These are phyloP conservation scores for Terana coerulea DNA, from an alignment of 768 basidiomycete species.

Conservation along the genomic window DNA sequence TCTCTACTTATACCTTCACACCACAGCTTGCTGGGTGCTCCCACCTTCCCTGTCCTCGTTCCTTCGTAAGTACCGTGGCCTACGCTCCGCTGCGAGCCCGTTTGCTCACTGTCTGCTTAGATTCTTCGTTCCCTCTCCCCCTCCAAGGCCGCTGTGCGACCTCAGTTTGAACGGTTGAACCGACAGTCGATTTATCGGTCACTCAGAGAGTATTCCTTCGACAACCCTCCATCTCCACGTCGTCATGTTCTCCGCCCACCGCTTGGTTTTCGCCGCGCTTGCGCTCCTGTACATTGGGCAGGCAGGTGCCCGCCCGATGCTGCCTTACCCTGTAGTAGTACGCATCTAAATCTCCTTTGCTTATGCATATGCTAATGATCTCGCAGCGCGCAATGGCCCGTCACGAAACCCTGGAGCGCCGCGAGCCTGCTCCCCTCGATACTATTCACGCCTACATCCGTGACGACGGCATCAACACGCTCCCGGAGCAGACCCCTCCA, in stretches of 20 bases:
- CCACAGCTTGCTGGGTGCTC: slow-evolving; percentile 10
- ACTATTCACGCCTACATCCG: slow-evolving; percentile 42
- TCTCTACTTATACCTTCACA: slow-evolving; percentile 19
- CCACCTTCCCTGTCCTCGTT: slow-evolving; percentile 19
- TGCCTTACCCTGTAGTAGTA: slow-evolving; percentile 34
- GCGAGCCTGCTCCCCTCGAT: slow-evolving; percentile 33
- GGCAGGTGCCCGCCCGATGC: slow-evolving; percentile 37
- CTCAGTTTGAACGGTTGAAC: slow-evolving; percentile 26
- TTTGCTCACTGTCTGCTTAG: slow-evolving; percentile 14
- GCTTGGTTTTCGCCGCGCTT: slow-evolving; percentile 37
- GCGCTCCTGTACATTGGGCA: slow-evolving; percentile 43
- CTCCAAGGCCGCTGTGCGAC: slow-evolving; percentile 35
- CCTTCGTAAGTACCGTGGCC: slow-evolving; percentile 20
- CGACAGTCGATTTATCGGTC: slow-evolving; percentile 17
- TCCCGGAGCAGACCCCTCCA: too few species aligned
- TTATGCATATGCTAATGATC: background rate
- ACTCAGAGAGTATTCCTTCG: slow-evolving; percentile 12
- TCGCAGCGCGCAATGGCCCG: slow-evolving; percentile 15
- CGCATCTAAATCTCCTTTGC: background rate
- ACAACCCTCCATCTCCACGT: slow-evolving; percentile 16
- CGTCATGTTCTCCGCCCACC: slow-evolving; percentile 43
- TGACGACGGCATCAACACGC: too few species aligned
- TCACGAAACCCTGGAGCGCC: slow-evolving; percentile 21
- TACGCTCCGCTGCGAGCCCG: background rate
- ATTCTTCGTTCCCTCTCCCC: slow-evolving; percentile 18